A percentile compares a stretch with the other conserved stretches of the same genome.
Conservation (phyloP, 192 early-diverging fungal species). For the Coemansia sp. region DNA sequence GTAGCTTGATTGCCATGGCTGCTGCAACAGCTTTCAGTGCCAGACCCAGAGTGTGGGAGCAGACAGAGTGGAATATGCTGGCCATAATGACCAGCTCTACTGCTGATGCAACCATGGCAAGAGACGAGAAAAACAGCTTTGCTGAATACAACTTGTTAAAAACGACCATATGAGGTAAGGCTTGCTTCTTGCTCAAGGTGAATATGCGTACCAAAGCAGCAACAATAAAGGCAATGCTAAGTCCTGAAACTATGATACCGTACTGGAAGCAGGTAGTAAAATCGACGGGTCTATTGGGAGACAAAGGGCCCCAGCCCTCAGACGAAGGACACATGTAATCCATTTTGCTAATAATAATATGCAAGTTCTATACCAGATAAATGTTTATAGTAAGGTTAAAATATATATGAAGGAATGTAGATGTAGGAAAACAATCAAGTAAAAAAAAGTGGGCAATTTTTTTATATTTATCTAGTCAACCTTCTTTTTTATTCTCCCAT, state of each 20-base stretch:
- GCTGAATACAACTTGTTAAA: slow-evolving; percentile 3
- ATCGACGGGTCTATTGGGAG: slow-evolving; percentile 25
- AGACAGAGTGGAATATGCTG: not conserved
- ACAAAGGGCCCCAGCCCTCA: slow-evolving; percentile 46
- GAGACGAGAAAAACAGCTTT: slow-evolving; percentile 4
- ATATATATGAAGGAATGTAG: too few relatives aligned
- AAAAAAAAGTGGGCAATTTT: too few relatives aligned
- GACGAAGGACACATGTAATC: slow-evolving; percentile 25
- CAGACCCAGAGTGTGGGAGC: slow-evolving; percentile 17
- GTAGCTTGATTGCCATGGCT: slow-evolving; percentile 15
- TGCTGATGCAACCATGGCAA: slow-evolving; percentile 16
- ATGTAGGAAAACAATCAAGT: too few relatives aligned
- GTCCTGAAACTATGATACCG: slow-evolving; percentile 13
- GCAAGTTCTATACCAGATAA: too few relatives aligned
- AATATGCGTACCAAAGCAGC: slow-evolving; percentile 6
- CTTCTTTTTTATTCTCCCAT: too few relatives aligned
- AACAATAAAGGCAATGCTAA: slow-evolving; percentile 14
- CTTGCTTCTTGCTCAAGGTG: not conserved
- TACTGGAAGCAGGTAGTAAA: slow-evolving; percentile 45
- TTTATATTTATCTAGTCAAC: too few relatives aligned
- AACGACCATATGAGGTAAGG: slow-evolving; percentile 2
- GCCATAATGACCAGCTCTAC: slow-evolving; percentile 10
- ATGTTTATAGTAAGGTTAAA: too few relatives aligned
- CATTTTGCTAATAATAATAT: too few relatives aligned
- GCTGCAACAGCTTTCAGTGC: slow-evolving; percentile 20